Evolutionary conservation across 2,329 filamentous ascomycete species (phyloP).

Genomic region (Verticillium klebahnii): DNA sequence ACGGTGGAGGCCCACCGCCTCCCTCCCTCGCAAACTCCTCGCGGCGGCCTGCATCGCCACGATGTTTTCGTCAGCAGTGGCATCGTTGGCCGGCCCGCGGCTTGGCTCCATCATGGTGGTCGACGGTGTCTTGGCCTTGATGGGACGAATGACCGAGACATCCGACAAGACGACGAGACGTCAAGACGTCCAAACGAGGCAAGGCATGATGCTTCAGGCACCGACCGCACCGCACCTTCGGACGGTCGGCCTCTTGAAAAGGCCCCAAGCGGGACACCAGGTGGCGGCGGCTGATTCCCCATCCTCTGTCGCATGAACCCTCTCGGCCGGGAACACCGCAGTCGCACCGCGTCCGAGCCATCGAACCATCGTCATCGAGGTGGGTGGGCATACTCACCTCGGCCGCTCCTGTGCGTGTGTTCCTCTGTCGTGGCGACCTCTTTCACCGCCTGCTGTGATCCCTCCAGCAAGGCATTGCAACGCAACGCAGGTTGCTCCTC

Average conservation of each 20-base stretch:
- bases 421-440: background rate
- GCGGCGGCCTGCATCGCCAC: background rate
- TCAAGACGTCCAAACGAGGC: too few relatives aligned
- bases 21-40: background rate
- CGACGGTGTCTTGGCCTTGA: background rate
- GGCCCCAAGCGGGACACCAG: background rate
- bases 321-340: background rate
- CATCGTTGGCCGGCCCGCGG: background rate
- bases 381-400: background rate
- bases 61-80: background rate
- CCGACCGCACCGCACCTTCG: too few relatives aligned
- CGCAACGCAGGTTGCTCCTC: background rate
- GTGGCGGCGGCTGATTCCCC: background rate
- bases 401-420: background rate
- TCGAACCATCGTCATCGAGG: background rate
- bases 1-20: background rate
- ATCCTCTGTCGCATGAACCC: background rate
- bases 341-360: background rate
- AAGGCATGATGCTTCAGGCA: background rate
- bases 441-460: background rate
- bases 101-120: background rate
- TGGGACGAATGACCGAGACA: background rate
- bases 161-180: too few relatives aligned
- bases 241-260: too few relatives aligned
- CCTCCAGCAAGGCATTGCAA: background rate